Evolutionary conservation across 176 grass and related monocot species (phyloP), one percentile per base, ranked within the genome.

Genomic region (Triticum monococcum): DNA sequence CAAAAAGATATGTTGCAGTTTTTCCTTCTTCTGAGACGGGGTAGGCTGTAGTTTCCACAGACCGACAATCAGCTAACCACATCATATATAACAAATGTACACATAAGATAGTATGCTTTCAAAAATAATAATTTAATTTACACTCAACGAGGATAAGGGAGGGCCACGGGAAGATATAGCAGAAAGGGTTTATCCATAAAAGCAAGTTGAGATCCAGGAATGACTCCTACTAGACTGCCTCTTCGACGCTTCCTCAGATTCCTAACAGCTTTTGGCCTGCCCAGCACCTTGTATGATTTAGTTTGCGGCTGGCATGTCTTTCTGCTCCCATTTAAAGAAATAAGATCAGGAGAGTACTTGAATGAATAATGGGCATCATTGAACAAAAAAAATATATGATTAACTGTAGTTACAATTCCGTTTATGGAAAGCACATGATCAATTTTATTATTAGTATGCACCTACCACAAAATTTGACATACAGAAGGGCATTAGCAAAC

Each of bases 161-260:
- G 23, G 43, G 14, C 72, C 72, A 18, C 3, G 2, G 23, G 33
- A 38, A 79, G 33, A 40, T n/a, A 78, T 9, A 78, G 35, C 0
- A 60, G 31, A 37, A n/a, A 62, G 4, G 33, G 59, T 64, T 37
- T 16, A 40, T 59, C 18, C 76, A 78, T 9, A 79, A 36, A 61
- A 37, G 0, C 7, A 62, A 59, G 7, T 59, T 20, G 11, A 24
- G 11, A 24, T 41, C 59, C 35, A 26, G 8, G 14, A 45, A 63
- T 24, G 11, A 25, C 14, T 36, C 60, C 61, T 41, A 65, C 60
- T 64, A 20, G 60, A 46, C 77, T 81, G 84, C 43, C 80, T 89
- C 83, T 92, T 92, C 18, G 68, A 86, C 59, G 78, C 80, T 82
- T 81, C 87, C 38, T 89, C 87, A 43, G 10, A 68, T 31, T 68